Conservation (phyloP, 2,329 filamentous ascomycete species). For the Cordyceps militaris region DNA sequence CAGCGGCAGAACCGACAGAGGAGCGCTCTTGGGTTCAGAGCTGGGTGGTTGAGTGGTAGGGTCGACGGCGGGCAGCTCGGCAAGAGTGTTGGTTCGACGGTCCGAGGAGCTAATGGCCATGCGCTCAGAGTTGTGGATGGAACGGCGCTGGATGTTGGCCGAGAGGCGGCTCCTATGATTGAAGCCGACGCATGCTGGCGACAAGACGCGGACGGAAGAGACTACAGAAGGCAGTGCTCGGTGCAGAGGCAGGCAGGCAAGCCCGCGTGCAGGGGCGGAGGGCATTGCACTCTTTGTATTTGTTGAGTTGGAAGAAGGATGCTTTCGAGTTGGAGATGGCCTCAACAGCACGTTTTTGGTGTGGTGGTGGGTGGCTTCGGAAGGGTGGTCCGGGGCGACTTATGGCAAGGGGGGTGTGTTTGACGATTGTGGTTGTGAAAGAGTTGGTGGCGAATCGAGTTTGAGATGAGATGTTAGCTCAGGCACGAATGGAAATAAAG, state of each 20-base stretch:
- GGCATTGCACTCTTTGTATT: slow-evolving; percentile 19
- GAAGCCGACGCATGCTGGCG: slow-evolving; percentile 16
- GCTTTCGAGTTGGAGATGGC: neutral
- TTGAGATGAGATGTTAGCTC: slow-evolving; percentile 4
- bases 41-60: slow-evolving; percentile 24
- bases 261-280: slow-evolving; percentile 18
- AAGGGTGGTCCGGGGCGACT: slow-evolving; percentile 5
- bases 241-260: slow-evolving; percentile 17
- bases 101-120: slow-evolving; percentile 30
- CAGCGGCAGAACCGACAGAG: slow-evolving; percentile 60
- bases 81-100: slow-evolving; percentile 28
- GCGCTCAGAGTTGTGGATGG: slow-evolving; percentile 31
- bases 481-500: slow-evolving; percentile 10
- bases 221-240: slow-evolving; percentile 12
- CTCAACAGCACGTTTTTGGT: neutral
- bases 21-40: slow-evolving; percentile 27
- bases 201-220: slow-evolving; percentile 4
- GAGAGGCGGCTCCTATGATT: slow-evolving; percentile 6
- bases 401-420: neutral
- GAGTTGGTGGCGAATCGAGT: neutral
- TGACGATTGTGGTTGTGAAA: neutral
- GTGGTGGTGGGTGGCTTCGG: neutral
- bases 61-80: slow-evolving; percentile 22
- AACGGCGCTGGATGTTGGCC: slow-evolving; percentile 19
- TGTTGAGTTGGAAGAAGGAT: slow-evolving; percentile 10